Percentiles rank a stretch among this genome's conserved stretches.
Evolutionary conservation across 768 basidiomycete genomes (phyloP).

Genomic region (Russula earlei): DNA sequence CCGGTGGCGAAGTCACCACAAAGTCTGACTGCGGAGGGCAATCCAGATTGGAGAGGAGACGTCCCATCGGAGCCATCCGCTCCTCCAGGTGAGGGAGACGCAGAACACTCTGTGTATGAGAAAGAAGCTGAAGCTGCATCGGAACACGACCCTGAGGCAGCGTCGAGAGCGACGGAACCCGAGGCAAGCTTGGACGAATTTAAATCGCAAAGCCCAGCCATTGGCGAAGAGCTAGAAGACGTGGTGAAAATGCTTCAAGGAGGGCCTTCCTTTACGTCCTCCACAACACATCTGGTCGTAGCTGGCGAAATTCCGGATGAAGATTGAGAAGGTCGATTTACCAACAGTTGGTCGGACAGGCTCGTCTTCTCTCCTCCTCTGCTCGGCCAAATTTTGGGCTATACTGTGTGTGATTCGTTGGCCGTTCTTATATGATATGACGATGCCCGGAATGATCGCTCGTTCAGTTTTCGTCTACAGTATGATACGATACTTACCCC

Average conservation of each 20-base stretch:
- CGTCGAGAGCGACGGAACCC: conserved; percentile 13
- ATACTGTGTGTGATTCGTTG: too few relatives aligned
- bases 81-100: conserved; percentile 12
- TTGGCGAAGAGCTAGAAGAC: conserved; percentile 44
- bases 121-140: conserved; percentile 10
- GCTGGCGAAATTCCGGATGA: conserved; percentile 47
- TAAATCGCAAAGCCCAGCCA: conserved; percentile 12
- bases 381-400: background rate
- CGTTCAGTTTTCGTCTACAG: background rate
- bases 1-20: background rate
- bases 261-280: conserved; percentile 22
- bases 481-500: conserved; percentile 1
- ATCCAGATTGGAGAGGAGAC: conserved; percentile 3
- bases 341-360: background rate
- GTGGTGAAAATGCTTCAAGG: conserved; percentile 59
- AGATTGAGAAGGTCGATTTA: conserved; percentile 26
- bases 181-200: conserved; percentile 21
- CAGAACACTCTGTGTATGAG: background rate
- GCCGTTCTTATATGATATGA: background rate
- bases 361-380: too few relatives aligned
- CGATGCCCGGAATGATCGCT: background rate
- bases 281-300: conserved; percentile 8
- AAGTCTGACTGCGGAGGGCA: background rate
- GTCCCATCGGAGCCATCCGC: background rate
- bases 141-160: conserved; percentile 16